Conservation (phyloP, 352 stramenopile species). For the Phytopythium kandeliae region DNA sequence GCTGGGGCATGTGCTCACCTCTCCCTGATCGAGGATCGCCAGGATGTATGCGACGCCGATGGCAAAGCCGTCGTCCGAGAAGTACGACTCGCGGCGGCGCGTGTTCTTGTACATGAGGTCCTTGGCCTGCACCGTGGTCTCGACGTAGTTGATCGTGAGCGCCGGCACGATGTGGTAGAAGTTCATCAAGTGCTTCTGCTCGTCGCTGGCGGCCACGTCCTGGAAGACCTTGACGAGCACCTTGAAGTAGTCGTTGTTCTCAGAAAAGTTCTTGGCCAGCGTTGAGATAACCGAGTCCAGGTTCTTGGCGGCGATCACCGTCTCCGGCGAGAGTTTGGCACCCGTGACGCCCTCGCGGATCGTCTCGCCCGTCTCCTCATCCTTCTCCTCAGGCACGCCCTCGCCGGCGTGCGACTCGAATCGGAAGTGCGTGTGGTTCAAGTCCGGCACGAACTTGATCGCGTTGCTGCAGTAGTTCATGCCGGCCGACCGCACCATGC, state of each 20-base stretch:
- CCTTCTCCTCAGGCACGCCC: slow-evolving; percentile 45
- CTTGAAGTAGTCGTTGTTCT: slow-evolving; percentile 94
- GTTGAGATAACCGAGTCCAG: slow-evolving; percentile 85
- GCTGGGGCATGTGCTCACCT: slow-evolving; percentile 25
- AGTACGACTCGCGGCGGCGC: slow-evolving; percentile 91
- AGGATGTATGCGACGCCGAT: slow-evolving; percentile 93
- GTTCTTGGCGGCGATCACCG: slow-evolving; percentile 78
- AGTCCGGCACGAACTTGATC: slow-evolving; percentile 90
- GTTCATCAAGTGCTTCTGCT: slow-evolving; percentile 89
- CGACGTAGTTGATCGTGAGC: slow-evolving; percentile 88
- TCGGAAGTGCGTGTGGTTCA: slow-evolving; percentile 85
- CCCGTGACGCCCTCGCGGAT: slow-evolving; percentile 38
- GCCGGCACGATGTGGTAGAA: slow-evolving; percentile 90
- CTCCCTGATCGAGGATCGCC: slow-evolving; percentile 85
- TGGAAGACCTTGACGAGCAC: slow-evolving; percentile 87
- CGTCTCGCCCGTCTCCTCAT: slow-evolving; percentile 49
- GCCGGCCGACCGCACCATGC: slow-evolving; percentile 89
- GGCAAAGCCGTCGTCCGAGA: slow-evolving; percentile 94
- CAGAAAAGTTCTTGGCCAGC: slow-evolving; percentile 86
- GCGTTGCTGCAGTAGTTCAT: slow-evolving; percentile 92
- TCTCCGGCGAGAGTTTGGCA: slow-evolving; percentile 74
- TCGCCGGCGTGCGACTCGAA: slow-evolving; percentile 70
- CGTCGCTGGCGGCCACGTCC: slow-evolving; percentile 79
- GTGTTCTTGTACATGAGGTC: slow-evolving; percentile 96
- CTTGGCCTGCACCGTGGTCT: slow-evolving; percentile 88